These are phyloP conservation scores for Ophiostoma pallidulum DNA, from an alignment of 2,329 filamentous ascomycete species.

Conservation along the genomic window DNA sequence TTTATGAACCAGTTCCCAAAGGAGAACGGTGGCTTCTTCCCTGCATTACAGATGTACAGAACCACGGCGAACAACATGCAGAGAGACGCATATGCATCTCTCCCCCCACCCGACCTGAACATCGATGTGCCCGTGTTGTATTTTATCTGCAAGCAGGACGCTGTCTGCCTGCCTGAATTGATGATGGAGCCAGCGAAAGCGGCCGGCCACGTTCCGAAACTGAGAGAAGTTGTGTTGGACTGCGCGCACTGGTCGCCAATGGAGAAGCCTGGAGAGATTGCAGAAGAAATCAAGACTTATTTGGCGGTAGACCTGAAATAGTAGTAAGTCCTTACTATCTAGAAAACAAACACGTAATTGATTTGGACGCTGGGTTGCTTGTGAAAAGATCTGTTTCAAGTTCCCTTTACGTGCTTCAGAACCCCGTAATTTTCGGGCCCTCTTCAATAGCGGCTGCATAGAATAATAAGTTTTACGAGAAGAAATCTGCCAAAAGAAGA, in stretches of 20 bases:
- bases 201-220: constrained; percentile 19
- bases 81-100: constrained; percentile 16
- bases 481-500: too few relatives aligned
- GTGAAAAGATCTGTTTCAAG: too few relatives aligned
- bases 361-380: too few relatives aligned
- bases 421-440: too few relatives aligned
- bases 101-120: constrained; percentile 15
- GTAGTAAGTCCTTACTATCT: too few relatives aligned
- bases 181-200: constrained; percentile 16
- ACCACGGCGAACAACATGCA: constrained; percentile 17
- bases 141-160: constrained; percentile 21
- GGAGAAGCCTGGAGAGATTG: constrained; percentile 23
- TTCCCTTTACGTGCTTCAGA: too few relatives aligned
- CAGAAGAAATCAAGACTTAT: background rate
- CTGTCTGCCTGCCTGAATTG: constrained; percentile 19
- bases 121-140: constrained; percentile 22
- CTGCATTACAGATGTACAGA: constrained; percentile 23
- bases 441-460: too few relatives aligned
- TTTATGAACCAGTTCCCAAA: constrained; percentile 21
- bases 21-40: constrained; percentile 21
- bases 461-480: too few relatives aligned
- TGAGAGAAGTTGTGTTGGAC: constrained; percentile 18
- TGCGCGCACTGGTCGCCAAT: constrained; percentile 24
- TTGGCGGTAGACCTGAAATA: background rate
- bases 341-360: too few relatives aligned